Evolutionary conservation across 306 rosid species (phyloP).

Genomic region (Begonia fuchsioides): DNA sequence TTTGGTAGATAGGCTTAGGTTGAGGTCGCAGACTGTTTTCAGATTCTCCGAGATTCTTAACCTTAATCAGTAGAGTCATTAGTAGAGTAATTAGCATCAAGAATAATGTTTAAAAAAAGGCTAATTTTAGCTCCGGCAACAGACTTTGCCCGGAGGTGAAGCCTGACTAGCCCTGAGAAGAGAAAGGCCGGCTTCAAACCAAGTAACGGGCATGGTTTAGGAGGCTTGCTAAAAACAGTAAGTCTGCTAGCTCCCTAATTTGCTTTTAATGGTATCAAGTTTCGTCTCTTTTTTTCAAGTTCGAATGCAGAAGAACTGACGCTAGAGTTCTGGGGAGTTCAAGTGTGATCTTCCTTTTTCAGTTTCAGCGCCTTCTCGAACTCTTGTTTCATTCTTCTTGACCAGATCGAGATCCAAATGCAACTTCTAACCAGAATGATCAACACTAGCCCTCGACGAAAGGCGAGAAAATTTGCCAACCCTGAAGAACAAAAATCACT

Average conservation of each 20-base stretch:
- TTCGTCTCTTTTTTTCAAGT: slow-evolving; percentile 36
- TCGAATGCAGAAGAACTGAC: slow-evolving; percentile 3
- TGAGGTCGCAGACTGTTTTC: too few relatives aligned
- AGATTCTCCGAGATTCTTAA: too few relatives aligned
- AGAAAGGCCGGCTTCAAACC: too few relatives aligned
- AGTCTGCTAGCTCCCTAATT: slow-evolving; percentile 16
- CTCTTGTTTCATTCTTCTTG: slow-evolving; percentile 44
- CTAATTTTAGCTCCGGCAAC: too few relatives aligned
- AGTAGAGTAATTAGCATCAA: too few relatives aligned
- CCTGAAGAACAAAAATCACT: slow-evolving; percentile 21
- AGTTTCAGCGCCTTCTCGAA: slow-evolving; percentile 28
- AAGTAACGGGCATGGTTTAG: too few relatives aligned
- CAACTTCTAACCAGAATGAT: slow-evolving; percentile 32
- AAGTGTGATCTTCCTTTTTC: slow-evolving; percentile 46
- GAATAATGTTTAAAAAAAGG: too few relatives aligned
- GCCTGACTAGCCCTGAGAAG: too few relatives aligned
- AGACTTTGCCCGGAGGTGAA: too few relatives aligned
- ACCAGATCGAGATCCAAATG: slow-evolving; percentile 38
- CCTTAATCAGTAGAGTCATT: too few relatives aligned
- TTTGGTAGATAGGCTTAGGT: too few relatives aligned
- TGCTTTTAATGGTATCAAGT: slow-evolving; percentile 19
- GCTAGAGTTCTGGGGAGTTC: slow-evolving; percentile 15
- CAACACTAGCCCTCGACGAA: slow-evolving; percentile 17
- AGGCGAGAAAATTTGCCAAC: slow-evolving; percentile 13
- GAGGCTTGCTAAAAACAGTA: too few relatives aligned